A percentile compares a stretch with the other conserved stretches of the same genome.
phyloP scores from a whole-genome alignment of 2,329 filamentous ascomycete genomes.

The Septoria linicola region DNA sequence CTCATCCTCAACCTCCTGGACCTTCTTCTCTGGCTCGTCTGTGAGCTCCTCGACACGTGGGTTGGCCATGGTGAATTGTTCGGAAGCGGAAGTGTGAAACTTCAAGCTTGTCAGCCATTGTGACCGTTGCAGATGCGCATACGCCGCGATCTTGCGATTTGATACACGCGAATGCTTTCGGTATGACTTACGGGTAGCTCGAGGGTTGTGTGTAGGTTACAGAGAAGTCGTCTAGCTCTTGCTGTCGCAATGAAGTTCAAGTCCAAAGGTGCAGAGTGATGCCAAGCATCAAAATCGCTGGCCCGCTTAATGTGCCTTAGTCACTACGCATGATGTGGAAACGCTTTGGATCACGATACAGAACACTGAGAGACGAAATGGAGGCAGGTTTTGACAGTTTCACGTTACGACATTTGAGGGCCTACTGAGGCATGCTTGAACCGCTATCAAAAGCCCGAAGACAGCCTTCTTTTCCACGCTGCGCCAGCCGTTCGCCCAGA shows the following conservation, averaged over 20 bases:
- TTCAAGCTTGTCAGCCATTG: constrained; percentile 4
- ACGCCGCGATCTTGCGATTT: background rate
- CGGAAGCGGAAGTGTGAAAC: constrained; percentile 11
- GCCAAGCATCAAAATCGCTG: constrained; percentile 7
- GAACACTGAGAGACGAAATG: background rate
- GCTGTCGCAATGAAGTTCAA: background rate
- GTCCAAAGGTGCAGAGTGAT: constrained; percentile 3
- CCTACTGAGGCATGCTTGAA: constrained; percentile 25
- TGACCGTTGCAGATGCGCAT: background rate
- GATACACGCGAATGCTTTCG: background rate
- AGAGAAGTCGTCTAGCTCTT: no score
- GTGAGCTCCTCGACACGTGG: constrained; percentile 96
- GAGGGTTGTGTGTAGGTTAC: no score
- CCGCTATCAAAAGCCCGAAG: constrained; percentile 31
- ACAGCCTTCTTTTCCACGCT: constrained; percentile 28
- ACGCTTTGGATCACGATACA: no score
- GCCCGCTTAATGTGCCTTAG: no score
- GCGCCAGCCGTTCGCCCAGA: constrained; percentile 25
- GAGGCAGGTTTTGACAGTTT: constrained; percentile 17
- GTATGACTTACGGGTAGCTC: background rate
- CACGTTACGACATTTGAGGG: constrained; percentile 22
- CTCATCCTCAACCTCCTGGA: constrained; percentile 65
- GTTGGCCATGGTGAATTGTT: constrained; percentile 71
- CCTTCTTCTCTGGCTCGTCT: constrained; percentile 72
- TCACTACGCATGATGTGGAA: no score